These are phyloP conservation scores for Kwoniella sp. DNA, from an alignment of 768 basidiomycete species.

Conservation along the genomic window DNA sequence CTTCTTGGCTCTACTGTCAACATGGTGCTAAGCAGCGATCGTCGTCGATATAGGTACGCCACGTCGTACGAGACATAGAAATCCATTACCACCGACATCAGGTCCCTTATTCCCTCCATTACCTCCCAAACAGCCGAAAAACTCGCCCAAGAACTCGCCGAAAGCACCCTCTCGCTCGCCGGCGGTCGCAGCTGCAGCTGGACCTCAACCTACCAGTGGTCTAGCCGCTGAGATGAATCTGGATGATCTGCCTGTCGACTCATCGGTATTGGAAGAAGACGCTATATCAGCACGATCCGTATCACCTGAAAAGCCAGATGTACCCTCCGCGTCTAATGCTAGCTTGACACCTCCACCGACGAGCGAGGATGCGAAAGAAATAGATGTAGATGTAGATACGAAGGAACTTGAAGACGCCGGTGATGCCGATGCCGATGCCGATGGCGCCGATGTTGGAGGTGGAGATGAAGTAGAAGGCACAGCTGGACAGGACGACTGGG, in stretches of 20 bases:
- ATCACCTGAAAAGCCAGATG: slow-evolving; percentile 59
- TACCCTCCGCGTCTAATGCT: slow-evolving; percentile 57
- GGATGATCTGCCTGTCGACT: slow-evolving; percentile 51
- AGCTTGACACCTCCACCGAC: slow-evolving; percentile 64
- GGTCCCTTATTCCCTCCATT: slow-evolving; percentile 55
- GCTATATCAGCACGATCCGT: slow-evolving; percentile 20
- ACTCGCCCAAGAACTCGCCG: slow-evolving; percentile 50
- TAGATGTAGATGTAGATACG: slow-evolving; percentile 52
- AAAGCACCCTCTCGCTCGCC: slow-evolving; percentile 38
- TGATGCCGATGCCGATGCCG: too few species aligned
- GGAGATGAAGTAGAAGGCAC: slow-evolving; percentile 11
- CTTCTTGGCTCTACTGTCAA: too few species aligned
- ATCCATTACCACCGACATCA: slow-evolving; percentile 64
- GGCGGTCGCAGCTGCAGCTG: slow-evolving; percentile 10
- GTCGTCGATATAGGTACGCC: slow-evolving; percentile 23
- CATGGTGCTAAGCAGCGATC: background rate
- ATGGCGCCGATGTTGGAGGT: too few species aligned
- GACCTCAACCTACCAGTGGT: background rate
- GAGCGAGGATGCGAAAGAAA: slow-evolving; percentile 61
- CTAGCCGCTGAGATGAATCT: slow-evolving; percentile 56
- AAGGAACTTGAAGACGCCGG: background rate
- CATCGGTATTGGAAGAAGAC: slow-evolving; percentile 14
- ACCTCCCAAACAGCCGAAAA: slow-evolving; percentile 57
- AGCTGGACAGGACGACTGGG: slow-evolving; percentile 30
- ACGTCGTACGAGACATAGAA: slow-evolving; percentile 50